A percentile compares a stretch with the other conserved stretches of the same genome.
Evolutionary conservation across 208 protist genomes (phyloP).

Genomic region (Herpetomonas samuelpessoai): DNA sequence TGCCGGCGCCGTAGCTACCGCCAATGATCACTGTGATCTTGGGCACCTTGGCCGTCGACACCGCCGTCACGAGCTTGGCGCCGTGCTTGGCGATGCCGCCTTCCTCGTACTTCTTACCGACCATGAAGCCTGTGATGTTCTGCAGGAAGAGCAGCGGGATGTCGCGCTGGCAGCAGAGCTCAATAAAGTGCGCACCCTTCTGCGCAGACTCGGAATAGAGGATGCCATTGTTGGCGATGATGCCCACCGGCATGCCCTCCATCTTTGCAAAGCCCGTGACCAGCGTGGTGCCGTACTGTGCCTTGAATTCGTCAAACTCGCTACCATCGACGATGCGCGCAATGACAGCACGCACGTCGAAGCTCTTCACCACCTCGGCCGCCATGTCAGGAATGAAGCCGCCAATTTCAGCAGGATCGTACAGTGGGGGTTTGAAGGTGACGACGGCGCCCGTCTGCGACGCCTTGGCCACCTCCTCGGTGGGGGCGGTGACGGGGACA

Average conservation of each 20-base stretch:
- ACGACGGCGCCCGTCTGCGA: constrained; percentile 47
- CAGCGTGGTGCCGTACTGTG: constrained; percentile 89
- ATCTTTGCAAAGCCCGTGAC: constrained; percentile 93
- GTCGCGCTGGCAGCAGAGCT: constrained; percentile 93
- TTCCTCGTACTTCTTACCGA: constrained; percentile 89
- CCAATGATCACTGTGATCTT: constrained; percentile 96
- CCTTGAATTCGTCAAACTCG: constrained; percentile 95
- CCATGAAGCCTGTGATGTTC: constrained; percentile 96
- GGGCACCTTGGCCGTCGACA: constrained; percentile 91
- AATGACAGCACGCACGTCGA: constrained; percentile 89
- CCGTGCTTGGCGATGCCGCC: constrained; percentile 97
- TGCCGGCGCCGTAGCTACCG: constrained; percentile 96
- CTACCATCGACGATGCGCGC: constrained; percentile 93
- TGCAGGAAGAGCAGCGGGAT: constrained; percentile 97
- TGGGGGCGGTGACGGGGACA: background rate
- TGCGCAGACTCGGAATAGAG: constrained; percentile 91
- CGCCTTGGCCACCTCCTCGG: constrained; percentile 45
- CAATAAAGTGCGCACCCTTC: constrained; percentile 95
- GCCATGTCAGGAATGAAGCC: constrained; percentile 91
- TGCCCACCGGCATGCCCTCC: constrained; percentile 94
- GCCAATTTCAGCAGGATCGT: constrained; percentile 74
- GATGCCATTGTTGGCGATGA: constrained; percentile 97
- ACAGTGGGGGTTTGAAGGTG: constrained; percentile 80
- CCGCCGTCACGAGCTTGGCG: constrained; percentile 95
- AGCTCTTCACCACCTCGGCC: constrained; percentile 78